Percentiles rank a stretch among this genome's conserved stretches.
Conservation (phyloP, 345 rosid genomes). For the Aurinia saxatilis region DNA sequence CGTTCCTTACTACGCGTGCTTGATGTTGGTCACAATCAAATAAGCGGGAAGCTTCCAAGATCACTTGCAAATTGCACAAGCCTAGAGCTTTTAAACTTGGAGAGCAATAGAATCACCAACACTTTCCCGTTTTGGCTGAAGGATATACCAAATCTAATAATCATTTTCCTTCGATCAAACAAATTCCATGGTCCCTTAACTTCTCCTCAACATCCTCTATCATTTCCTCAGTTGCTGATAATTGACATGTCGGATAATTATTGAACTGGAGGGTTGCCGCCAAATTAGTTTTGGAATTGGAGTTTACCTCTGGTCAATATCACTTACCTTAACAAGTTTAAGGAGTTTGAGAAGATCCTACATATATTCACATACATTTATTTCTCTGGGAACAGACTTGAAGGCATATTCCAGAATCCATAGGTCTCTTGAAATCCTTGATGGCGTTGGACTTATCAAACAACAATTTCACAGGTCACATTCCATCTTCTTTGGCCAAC, state of each 20-base stretch:
- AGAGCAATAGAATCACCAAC: constrained; percentile 29
- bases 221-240: constrained; percentile 33
- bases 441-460: not conserved
- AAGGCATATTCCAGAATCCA: not conserved
- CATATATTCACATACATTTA: not conserved
- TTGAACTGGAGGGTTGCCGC: constrained; percentile 15
- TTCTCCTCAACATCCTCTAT: not conserved
- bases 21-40: constrained; percentile 11
- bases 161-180: constrained; percentile 34
- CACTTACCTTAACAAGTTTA: not conserved
- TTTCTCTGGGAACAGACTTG: not conserved
- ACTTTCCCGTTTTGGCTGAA: constrained; percentile 34
- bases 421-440: not conserved
- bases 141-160: constrained; percentile 11
- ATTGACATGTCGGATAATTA: constrained; percentile 33
- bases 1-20: not conserved
- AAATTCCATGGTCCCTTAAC: constrained; percentile 24
- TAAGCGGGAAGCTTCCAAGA: constrained; percentile 23
- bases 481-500: not conserved
- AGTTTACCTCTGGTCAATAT: not conserved
- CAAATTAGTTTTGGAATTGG: not conserved
- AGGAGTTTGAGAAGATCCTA: not conserved
- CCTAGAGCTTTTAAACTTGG: constrained; percentile 35
- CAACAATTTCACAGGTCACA: not conserved
- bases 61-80: constrained; percentile 27